These are phyloP conservation scores for Prunus kanzakura DNA, from an alignment of 306 rosid species.

Conservation along the genomic window DNA sequence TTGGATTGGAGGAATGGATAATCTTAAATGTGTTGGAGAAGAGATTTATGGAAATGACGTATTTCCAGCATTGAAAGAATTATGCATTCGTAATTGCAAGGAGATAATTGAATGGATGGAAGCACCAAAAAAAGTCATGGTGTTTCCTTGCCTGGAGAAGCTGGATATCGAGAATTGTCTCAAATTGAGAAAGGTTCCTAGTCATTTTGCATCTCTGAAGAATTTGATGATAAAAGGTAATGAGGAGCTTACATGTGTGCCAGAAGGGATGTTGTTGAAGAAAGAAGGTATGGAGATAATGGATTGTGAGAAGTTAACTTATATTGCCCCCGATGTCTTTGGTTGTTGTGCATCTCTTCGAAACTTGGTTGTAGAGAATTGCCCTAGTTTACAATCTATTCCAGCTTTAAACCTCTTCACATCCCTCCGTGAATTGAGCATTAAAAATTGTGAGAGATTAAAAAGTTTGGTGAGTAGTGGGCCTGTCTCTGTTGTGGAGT, in stretches of 20 bases:
- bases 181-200: background rate
- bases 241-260: background rate
- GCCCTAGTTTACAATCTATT: background rate
- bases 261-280: no score
- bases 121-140: background rate
- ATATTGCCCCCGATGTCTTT: background rate
- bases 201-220: background rate
- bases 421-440: no score
- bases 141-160: constrained; percentile 1
- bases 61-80: background rate
- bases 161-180: accelerated
- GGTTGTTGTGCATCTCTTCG: background rate
- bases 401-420: no score
- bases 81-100: background rate
- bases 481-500: no score
- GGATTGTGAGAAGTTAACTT: background rate
- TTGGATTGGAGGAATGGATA: no score
- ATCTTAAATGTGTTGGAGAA: no score
- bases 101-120: background rate
- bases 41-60: no score
- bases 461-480: background rate
- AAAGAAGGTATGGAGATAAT: background rate
- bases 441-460: no score
- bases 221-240: background rate
- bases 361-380: accelerated